Evolutionary conservation across 768 basidiomycete species (phyloP).

Genomic region (Steccherinum ochraceum): DNA sequence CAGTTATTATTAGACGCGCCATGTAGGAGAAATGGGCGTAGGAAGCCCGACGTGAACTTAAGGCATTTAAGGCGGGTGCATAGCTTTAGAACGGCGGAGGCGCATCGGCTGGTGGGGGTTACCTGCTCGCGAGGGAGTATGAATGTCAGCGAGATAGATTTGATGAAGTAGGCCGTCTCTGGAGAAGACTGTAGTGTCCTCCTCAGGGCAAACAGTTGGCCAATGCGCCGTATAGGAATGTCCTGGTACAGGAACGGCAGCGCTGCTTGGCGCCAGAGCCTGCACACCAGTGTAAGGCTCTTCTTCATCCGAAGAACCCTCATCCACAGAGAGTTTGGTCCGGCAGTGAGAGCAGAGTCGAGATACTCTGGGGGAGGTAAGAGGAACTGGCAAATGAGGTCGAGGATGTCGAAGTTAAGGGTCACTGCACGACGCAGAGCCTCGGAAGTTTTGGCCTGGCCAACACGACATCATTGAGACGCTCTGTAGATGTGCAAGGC

Average conservation of each 20-base stretch:
- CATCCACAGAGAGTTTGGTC: conserved; percentile 1
- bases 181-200: neutral
- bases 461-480: no score
- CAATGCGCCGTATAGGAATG: neutral
- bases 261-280: neutral
- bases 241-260: conserved; percentile 1
- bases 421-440: no score
- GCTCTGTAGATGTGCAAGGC: no score
- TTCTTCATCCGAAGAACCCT: conserved; percentile 5
- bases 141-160: no score
- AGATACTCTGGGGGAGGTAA: neutral
- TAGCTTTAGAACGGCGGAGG: neutral
- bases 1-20: neutral
- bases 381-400: neutral
- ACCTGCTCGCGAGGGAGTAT: neutral
- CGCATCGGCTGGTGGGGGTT: neutral
- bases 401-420: neutral
- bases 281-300: conserved; percentile 2
- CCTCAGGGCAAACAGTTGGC: neutral
- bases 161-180: no score
- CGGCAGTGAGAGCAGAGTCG: neutral
- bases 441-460: no score
- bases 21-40: no score
- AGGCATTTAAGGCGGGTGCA: neutral
- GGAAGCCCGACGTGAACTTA: no score